A percentile compares a stretch with the other conserved stretches of the same genome.
phyloP scores from a whole-genome alignment of 768 basidiomycete species.

The Suillus discolor region DNA sequence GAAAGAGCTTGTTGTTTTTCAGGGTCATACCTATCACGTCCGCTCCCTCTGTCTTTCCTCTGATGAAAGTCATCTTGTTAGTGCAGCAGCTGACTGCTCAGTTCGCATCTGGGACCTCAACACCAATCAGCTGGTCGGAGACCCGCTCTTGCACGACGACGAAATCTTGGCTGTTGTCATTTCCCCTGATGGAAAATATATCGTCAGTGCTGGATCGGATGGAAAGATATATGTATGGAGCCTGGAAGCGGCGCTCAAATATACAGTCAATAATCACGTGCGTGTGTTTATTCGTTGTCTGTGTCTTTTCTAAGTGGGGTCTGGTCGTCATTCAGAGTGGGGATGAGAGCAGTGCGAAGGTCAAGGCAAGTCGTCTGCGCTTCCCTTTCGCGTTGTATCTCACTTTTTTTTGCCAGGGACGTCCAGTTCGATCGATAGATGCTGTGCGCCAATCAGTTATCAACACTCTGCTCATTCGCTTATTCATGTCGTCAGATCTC shows the following conservation, averaged over 20 bases:
- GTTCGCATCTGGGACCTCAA: not conserved
- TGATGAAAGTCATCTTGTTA: no score
- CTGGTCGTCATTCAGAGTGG: not conserved
- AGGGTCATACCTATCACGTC: no score
- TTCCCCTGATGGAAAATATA: slow-evolving; percentile 75
- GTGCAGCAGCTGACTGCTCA: no score
- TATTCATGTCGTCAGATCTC: not conserved
- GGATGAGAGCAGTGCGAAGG: not conserved
- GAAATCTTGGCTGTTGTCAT: slow-evolving; percentile 78
- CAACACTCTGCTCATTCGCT: not conserved
- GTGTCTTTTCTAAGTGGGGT: not conserved
- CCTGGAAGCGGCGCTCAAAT: slow-evolving; percentile 38
- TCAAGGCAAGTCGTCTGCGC: not conserved
- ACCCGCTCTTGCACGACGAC: slow-evolving; percentile 72
- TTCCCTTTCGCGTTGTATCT: not conserved
- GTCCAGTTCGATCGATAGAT: not conserved
- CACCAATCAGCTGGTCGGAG: slow-evolving; percentile 13
- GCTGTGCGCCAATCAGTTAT: not conserved
- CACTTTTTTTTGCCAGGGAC: not conserved
- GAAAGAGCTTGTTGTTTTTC: no score
- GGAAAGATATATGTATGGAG: slow-evolving; percentile 81
- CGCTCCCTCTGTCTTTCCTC: no score
- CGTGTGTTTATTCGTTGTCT: not conserved
- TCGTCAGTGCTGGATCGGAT: slow-evolving; percentile 84
- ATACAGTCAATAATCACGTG: no score